Evolutionary conservation across 1,139 yeast genomes (phyloP), one percentile per base, ranked within the genome.

Genomic region (Eremothecium cymbalariae): DNA sequence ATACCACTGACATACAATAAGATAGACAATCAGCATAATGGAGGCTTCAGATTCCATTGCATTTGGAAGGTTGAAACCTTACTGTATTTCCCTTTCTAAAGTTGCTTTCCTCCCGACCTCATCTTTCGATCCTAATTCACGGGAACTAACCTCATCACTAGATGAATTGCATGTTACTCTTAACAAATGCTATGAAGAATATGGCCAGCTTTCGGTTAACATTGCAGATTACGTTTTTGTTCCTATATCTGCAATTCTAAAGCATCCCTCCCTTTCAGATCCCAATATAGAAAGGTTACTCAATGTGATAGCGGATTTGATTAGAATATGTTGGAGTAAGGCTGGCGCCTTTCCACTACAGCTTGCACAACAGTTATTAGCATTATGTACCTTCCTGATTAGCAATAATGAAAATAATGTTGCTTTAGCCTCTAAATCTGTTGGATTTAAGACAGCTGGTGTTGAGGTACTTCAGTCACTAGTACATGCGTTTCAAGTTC

Each of bases 201-300:
- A 40, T 9, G 44, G 42, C 2, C 22, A 33, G 1, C 33, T 64
- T 3, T 60, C 73, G 0, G 46, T 62, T 0, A 62, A 61, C 21
- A 51, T 77, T 14, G 82, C 79, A 0, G 83, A 77, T 44, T 76
- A 77, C 42, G 63, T 77, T 2, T 77, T 75, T 51, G 68, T 74
- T 18, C 85, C 86, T 0, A 45, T 78, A 2, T 66, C 75, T 1
- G 66, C 67, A 38, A 50, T 77, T 2, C 53, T 78, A 24, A 69
- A 70, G 41, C 62, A 60, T 20, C 59, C 64, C 2, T 55, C 60
- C 9, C 47, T 74, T 1, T 63, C 68, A 2, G 71, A 68, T 34
- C 43, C 64, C 1, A 68, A 64, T 29, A 57, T 66, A 3, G 74
- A 71, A 38, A 53, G 59, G 18, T 51, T 70, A 1, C 47, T 75